phyloP scores from a whole-genome alignment of 495 filamentous ascomycete species.

The Aspergillus biplanus region DNA sequence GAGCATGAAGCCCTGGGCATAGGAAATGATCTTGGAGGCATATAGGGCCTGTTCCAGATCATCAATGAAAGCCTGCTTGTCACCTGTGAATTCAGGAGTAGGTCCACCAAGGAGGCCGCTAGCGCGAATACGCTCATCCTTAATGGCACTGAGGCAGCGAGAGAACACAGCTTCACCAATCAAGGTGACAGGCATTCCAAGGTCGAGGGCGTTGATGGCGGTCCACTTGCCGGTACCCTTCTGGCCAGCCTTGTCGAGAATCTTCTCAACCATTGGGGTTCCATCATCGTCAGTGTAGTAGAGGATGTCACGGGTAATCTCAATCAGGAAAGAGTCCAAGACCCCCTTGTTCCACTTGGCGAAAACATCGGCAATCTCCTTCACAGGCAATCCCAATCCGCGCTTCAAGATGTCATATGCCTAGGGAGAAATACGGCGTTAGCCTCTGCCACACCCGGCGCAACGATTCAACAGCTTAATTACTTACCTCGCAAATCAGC shows the following conservation, averaged over 20 bases:
- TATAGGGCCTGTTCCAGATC: constrained; percentile 99
- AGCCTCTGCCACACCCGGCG: not conserved
- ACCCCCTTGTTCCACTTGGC: constrained; percentile 98
- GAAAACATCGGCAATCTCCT: constrained; percentile 95
- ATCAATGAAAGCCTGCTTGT: constrained; percentile 90
- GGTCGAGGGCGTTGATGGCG: constrained; percentile 96
- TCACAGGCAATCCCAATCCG: constrained; percentile 78
- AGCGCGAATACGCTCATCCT: constrained; percentile 88
- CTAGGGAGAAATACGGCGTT: constrained; percentile 47
- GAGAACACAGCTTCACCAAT: constrained; percentile 97
- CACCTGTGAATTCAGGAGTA: constrained; percentile 76
- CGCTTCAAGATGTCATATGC: constrained; percentile 99
- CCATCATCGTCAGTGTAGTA: constrained; percentile 96
- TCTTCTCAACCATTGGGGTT: constrained; percentile 92
- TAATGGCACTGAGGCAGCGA: constrained; percentile 90
- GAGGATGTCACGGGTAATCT: constrained; percentile 98
- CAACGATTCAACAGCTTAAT: constrained; percentile 6
- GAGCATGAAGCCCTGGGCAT: constrained; percentile 99
- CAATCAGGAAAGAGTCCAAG: constrained; percentile 98
- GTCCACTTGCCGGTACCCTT: constrained; percentile 99
- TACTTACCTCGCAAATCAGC: constrained; percentile 90
- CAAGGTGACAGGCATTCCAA: constrained; percentile 97
- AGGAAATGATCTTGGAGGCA: constrained; percentile 99
- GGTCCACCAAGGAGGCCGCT: constrained; percentile 78
- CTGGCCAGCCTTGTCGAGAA: constrained; percentile 96